These are phyloP conservation scores for Echeveria elegans DNA, from an alignment of 164 flowering plant species.

Conservation along the genomic window DNA sequence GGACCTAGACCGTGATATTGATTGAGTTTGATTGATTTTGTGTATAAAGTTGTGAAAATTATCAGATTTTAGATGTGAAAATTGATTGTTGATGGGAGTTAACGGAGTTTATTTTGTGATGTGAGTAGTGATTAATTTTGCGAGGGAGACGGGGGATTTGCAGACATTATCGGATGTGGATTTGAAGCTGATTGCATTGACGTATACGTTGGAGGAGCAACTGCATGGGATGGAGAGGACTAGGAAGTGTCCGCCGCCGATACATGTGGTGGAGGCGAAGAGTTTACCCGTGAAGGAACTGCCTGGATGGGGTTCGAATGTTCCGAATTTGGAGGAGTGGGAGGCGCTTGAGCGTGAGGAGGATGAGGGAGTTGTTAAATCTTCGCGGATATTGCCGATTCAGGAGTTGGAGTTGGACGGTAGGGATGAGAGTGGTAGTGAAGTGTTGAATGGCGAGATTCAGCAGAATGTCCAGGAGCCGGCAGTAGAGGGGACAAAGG, in stretches of 20 bases:
- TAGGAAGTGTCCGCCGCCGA: slow-evolving; percentile 72
- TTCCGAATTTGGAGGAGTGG: slow-evolving; percentile 92
- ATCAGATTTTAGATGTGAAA: no score
- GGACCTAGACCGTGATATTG: background rate
- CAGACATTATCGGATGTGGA: slow-evolving; percentile 96
- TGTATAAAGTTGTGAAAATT: background rate
- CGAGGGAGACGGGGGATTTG: slow-evolving; percentile 88
- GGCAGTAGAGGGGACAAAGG: slow-evolving; percentile 57
- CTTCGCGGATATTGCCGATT: slow-evolving; percentile 72
- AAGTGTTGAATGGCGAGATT: no score
- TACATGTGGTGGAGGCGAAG: slow-evolving; percentile 61
- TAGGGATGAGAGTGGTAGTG: slow-evolving; percentile 15
- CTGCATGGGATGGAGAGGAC: slow-evolving; percentile 75
- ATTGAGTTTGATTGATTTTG: background rate
- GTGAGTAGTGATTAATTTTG: slow-evolving; percentile 63
- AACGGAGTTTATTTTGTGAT: background rate
- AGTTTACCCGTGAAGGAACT: slow-evolving; percentile 76
- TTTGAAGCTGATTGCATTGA: slow-evolving; percentile 82
- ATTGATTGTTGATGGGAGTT: no score
- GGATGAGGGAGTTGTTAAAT: slow-evolving; percentile 27
- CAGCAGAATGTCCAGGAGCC: no score
- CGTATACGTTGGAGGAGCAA: slow-evolving; percentile 78
- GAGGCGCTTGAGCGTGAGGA: slow-evolving; percentile 68
- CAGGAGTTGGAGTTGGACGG: slow-evolving; percentile 54
- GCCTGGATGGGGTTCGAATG: slow-evolving; percentile 98